Evolutionary conservation across 331 rosid species (phyloP).

Genomic region (Cydonia oblonga): DNA sequence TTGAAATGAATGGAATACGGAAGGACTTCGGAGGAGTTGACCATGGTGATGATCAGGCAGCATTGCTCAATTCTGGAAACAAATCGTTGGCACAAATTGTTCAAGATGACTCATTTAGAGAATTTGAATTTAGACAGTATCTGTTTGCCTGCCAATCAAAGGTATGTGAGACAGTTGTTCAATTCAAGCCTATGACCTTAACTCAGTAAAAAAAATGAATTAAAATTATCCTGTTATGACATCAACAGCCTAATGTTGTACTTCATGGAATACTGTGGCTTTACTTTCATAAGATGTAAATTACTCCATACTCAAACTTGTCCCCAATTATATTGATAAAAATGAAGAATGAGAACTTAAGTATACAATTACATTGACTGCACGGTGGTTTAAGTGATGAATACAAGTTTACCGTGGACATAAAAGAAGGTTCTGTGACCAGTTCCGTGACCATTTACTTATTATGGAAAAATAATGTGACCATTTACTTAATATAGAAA

Average conservation of each 20-base stretch:
- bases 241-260: no score
- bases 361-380: not conserved
- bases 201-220: not conserved
- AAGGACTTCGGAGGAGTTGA: constrained; percentile 89
- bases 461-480: not conserved
- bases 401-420: not conserved
- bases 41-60: constrained; percentile 83
- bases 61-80: constrained; percentile 64
- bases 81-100: constrained; percentile 79
- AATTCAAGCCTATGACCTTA: not conserved
- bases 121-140: constrained; percentile 95
- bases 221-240: no score
- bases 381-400: not conserved
- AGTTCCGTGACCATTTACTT: not conserved
- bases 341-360: not conserved
- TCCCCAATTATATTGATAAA: not conserved
- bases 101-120: constrained; percentile 94
- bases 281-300: not conserved
- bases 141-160: constrained; percentile 86
- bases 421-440: not conserved
- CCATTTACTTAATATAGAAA: not conserved
- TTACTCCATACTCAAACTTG: not conserved
- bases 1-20: constrained; percentile 55
- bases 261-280: no score
- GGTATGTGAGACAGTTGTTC: constrained; percentile 39